These are phyloP conservation scores for Aquilaria agallochum DNA, from an alignment of 441 rosid genomes.

Conservation along the genomic window DNA sequence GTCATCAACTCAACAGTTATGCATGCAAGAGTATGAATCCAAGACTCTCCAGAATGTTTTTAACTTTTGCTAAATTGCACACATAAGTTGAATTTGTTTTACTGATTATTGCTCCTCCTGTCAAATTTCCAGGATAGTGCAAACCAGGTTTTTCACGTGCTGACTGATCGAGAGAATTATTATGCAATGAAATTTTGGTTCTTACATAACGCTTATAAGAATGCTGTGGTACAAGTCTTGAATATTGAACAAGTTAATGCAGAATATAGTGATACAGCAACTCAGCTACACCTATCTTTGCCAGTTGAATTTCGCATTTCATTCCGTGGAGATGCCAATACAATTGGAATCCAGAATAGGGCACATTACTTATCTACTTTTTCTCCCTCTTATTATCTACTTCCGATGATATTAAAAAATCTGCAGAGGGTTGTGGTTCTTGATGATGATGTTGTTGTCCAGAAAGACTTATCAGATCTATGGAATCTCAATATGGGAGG, in stretches of 20 bases:
- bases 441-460: conserved; percentile 85
- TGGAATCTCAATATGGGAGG: conserved; percentile 75
- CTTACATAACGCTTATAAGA: conserved; percentile 50
- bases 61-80: conserved; percentile 12
- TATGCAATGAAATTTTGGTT: conserved; percentile 88
- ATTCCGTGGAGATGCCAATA: conserved; percentile 34
- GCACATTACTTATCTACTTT: conserved; percentile 72
- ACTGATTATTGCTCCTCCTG: conserved; percentile 24
- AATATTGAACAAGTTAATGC: conserved; percentile 58
- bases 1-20: conserved; percentile 83
- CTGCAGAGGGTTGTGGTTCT: conserved; percentile 58
- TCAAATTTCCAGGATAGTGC: conserved; percentile 68
- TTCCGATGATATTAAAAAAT: conserved; percentile 65
- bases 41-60: conserved; percentile 17
- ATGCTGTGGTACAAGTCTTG: conserved; percentile 63
- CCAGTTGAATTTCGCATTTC: conserved; percentile 87
- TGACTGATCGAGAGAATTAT: conserved; percentile 82
- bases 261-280: conserved; percentile 38
- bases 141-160: conserved; percentile 80
- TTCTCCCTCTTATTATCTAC: conserved; percentile 77
- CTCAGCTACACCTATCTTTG: conserved; percentile 39
- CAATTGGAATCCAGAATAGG: conserved; percentile 33
- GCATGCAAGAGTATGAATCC: conserved; percentile 53
- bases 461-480: conserved; percentile 52
- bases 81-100: conserved; percentile 13